These are phyloP conservation scores for Chaetomiaceae sp. DNA, from an alignment of 2,329 filamentous ascomycete species.

Conservation along the genomic window DNA sequence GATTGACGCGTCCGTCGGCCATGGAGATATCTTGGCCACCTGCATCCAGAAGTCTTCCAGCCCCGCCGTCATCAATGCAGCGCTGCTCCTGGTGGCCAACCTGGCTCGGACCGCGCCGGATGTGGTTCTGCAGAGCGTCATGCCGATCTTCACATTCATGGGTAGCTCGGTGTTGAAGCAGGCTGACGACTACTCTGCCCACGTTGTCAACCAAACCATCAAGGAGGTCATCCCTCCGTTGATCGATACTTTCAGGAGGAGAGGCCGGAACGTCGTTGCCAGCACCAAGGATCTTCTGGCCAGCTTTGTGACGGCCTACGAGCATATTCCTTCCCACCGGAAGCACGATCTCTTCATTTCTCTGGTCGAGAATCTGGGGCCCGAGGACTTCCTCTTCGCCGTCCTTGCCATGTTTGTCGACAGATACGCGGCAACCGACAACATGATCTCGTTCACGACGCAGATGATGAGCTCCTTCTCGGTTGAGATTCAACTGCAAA, in stretches of 20 bases:
- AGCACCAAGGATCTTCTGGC: conserved; percentile 86
- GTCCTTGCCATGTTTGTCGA: conserved; percentile 87
- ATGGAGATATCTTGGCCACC: conserved; percentile 87
- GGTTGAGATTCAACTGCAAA: conserved; percentile 70
- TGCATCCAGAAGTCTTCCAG: conserved; percentile 89
- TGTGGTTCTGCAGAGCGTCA: conserved; percentile 89
- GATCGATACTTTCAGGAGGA: conserved; percentile 76
- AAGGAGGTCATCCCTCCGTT: conserved; percentile 89
- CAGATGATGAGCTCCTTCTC: conserved; percentile 70
- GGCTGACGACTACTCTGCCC: conserved; percentile 93
- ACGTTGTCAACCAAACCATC: conserved; percentile 93
- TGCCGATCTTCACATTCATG: conserved; percentile 99
- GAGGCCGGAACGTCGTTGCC: conserved; percentile 70
- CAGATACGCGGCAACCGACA: conserved; percentile 73
- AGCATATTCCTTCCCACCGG: conserved; percentile 87
- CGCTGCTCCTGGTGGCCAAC: conserved; percentile 79
- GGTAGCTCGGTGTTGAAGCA: conserved; percentile 85
- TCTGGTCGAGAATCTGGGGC: conserved; percentile 76
- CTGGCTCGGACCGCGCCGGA: conserved; percentile 85
- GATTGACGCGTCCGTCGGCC: conserved; percentile 73
- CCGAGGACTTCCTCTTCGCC: conserved; percentile 82
- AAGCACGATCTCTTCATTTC: conserved; percentile 78
- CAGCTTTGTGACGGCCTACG: conserved; percentile 93
- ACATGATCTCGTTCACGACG: conserved; percentile 67
- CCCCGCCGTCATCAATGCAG: conserved; percentile 89